Evolutionary conservation across 305 asterid genomes (phyloP), one percentile per base, ranked within the genome.

Genomic region (Solanum hybrid): DNA sequence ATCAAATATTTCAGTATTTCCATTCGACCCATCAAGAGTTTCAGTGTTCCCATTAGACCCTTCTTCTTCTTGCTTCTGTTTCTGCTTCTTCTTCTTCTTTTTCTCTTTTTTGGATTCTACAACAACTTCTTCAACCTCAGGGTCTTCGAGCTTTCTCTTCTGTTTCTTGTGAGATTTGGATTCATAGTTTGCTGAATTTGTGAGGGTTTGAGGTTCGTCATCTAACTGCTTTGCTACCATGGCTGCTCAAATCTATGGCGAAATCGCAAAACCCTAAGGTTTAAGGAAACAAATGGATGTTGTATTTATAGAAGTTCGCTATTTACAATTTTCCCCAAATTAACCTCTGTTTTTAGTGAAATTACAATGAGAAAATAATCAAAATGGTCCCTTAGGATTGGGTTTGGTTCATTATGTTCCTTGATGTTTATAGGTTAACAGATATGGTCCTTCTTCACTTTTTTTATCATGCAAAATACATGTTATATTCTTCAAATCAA

Each of bases 91-190:
- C 92, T 91, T 93, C 90, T 86, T 91, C 61, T 92, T 88, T 89
- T 82, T 91, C 73, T 93, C 95, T 20, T 90, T 91, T 72, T 85
- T 90, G 80, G 94, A 51, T 78, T 94, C 94, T 29, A 90, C 11
- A 13, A 41, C 91, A 29, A 90, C 87, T 5, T 68, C 89, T 7
- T 78, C 91, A n/a, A 89, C 57, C 31, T 84, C 92, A 32, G 73
- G 88, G 38, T 93, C 94, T 90, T 93, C 96, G 15, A 86, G 93
- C 92, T 92, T 95, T 88, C 99, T 90, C 93, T 95, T 96, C 29
- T 92, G 92, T 94, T 93, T 96, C 91, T 93, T 95, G 72, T 91
- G 95, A 14, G 91, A 89, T 95, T 91, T 91, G 65, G 89, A 83
- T 45, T 83, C 88, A 83, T 29, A 27, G 26, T 83, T 78, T 78